These are phyloP conservation scores for Yamadazyma conglobata DNA, from an alignment of 1,139 yeast genomes.

Conservation along the genomic window DNA sequence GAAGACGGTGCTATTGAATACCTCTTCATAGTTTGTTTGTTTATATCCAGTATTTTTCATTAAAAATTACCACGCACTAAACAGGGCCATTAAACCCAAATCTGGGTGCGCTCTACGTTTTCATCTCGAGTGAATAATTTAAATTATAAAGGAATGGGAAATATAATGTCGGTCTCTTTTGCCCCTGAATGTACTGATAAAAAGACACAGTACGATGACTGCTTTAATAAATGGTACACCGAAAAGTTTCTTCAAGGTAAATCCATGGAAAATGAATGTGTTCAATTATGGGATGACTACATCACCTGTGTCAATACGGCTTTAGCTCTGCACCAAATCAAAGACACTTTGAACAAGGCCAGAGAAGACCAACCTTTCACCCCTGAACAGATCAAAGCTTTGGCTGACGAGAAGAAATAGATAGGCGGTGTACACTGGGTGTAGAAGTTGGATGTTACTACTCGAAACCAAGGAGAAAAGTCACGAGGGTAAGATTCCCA, in stretches of 20 bases:
- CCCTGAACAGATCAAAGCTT: constrained; percentile 28
- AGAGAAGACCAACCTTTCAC: constrained; percentile 84
- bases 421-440: too few relatives aligned
- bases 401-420: constrained; percentile 2
- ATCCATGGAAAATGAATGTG: constrained; percentile 79
- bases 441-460: too few relatives aligned
- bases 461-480: too few relatives aligned
- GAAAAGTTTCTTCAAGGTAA: constrained; percentile 77
- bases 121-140: neutral
- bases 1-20: constrained; percentile 41
- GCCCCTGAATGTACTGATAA: constrained; percentile 95
- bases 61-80: neutral
- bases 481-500: too few relatives aligned
- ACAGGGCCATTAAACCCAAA: too few relatives aligned
- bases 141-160: constrained; percentile 52
- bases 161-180: constrained; percentile 85
- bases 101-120: too few relatives aligned
- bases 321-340: constrained; percentile 64
- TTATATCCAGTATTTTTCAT: neutral
- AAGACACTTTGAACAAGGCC: constrained; percentile 88
- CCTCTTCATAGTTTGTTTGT: constrained; percentile 28
- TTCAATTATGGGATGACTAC: constrained; percentile 83
- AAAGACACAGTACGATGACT: constrained; percentile 82
- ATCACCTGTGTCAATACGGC: constrained; percentile 82
- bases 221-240: constrained; percentile 95